Conservation (phyloP, 225 moss, liverwort and hornwort genomes). For the Antitrichia curtipendula region DNA sequence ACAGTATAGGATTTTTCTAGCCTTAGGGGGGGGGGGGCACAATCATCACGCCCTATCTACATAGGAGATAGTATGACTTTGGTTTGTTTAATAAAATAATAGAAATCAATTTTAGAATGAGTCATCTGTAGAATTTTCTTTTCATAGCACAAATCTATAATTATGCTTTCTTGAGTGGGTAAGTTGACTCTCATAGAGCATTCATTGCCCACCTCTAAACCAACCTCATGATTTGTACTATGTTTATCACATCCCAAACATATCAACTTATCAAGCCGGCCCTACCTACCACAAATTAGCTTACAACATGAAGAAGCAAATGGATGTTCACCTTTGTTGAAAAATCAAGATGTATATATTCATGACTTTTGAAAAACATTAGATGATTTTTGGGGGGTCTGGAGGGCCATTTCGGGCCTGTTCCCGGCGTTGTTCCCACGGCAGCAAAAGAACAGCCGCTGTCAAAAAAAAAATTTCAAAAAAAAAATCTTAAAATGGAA, state of each 20-base stretch:
- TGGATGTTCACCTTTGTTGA: neutral
- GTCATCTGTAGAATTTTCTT: neutral
- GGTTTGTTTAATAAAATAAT: neutral
- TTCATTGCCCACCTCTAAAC: accelerated
- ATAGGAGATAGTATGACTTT: too few relatives aligned
- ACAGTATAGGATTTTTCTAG: too few relatives aligned
- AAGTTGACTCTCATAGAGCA: neutral
- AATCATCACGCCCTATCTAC: too few relatives aligned
- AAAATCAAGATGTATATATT: neutral
- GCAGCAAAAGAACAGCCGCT: too few relatives aligned
- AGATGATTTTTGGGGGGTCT: too few relatives aligned
- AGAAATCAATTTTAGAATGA: neutral
- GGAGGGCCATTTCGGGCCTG: too few relatives aligned
- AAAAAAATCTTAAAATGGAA: too few relatives aligned
- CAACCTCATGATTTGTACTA: neutral
- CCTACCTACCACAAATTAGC: accelerated
- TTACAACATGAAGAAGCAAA: neutral
- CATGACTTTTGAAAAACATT: neutral
- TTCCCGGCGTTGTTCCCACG: too few relatives aligned
- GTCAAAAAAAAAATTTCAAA: too few relatives aligned
- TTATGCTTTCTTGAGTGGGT: neutral
- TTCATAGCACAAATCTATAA: neutral
- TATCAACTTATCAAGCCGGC: accelerated
- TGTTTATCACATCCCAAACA: neutral
- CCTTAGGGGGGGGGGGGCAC: too few relatives aligned